Evolutionary conservation across 805 yeast species (phyloP).

Genomic region (Saccharomycopsis schoenii): DNA sequence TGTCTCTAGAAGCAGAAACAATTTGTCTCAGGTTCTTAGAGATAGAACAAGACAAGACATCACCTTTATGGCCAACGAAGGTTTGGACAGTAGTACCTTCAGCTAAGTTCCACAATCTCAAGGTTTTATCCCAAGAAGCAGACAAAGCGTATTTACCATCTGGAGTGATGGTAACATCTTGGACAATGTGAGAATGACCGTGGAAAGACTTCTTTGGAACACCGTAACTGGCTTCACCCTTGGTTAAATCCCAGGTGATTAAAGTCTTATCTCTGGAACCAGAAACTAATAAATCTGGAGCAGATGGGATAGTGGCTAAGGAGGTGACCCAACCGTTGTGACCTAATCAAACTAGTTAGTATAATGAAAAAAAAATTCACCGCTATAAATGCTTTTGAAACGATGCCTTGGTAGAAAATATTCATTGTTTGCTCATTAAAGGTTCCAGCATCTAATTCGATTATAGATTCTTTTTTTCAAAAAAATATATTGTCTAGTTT

Average conservation of each 20-base stretch:
- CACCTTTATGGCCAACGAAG: conserved; percentile 97
- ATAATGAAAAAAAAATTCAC: not conserved
- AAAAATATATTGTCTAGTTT: no score
- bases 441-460: no score
- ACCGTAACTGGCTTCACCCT: conserved; percentile 97
- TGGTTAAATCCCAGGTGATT: conserved; percentile 94
- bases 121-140: conserved; percentile 99
- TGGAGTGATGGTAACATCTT: conserved; percentile 94
- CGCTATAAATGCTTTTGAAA: not conserved
- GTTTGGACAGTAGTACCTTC: conserved; percentile 90
- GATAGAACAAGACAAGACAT: conserved; percentile 94
- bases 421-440: not conserved
- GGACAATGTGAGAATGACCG: conserved; percentile 99
- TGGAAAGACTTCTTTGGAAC: conserved; percentile 93
- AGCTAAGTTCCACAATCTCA: conserved; percentile 96
- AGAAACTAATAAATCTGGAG: conserved; percentile 96
- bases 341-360: conserved; percentile 27
- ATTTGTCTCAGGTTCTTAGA: conserved; percentile 95
- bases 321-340: conserved; percentile 97
- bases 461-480: no score
- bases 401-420: not conserved
- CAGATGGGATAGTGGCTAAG: conserved; percentile 94
- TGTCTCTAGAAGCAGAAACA: conserved; percentile 95
- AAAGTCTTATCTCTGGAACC: conserved; percentile 98
- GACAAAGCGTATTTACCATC: conserved; percentile 97